A percentile compares a stretch with the other conserved stretches of the same genome.
Evolutionary conservation across 208 protist genomes (phyloP).

Genomic region (Acanthamoeba lenticulata): DNA sequence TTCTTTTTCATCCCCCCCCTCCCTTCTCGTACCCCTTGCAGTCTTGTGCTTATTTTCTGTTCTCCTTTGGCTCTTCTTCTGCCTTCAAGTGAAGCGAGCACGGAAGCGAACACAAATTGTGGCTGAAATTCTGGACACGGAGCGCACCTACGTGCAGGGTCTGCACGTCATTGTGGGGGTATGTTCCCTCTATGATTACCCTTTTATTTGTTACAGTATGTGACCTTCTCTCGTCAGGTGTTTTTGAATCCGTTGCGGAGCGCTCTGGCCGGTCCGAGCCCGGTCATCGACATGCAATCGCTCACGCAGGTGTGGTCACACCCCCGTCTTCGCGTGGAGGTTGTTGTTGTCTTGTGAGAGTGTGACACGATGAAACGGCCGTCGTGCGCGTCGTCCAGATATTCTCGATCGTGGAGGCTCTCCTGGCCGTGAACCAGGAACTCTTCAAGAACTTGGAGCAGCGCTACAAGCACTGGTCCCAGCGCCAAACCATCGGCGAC

Average conservation of each 20-base stretch:
- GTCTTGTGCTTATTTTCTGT: background rate
- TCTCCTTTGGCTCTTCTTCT: background rate
- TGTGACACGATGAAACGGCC: no score
- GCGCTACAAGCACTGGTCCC: background rate
- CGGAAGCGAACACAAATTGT: slow-evolving; percentile 48
- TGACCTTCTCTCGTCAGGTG: background rate
- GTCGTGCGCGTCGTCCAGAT: no score
- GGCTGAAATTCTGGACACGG: slow-evolving; percentile 46
- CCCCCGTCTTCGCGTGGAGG: no score
- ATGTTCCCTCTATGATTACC: background rate
- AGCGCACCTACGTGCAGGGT: slow-evolving; percentile 52
- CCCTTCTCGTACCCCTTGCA: no score
- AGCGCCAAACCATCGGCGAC: slow-evolving; percentile 15
- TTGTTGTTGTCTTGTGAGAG: no score
- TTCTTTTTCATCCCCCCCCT: no score
- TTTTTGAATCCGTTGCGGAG: slow-evolving; percentile 20
- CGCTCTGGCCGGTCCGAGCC: background rate
- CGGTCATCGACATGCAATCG: slow-evolving; percentile 30
- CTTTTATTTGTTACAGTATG: background rate
- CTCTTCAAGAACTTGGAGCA: slow-evolving; percentile 14
- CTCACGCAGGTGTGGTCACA: slow-evolving; percentile 28
- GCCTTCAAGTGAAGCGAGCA: background rate
- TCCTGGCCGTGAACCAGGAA: slow-evolving; percentile 31
- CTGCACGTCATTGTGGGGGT: slow-evolving; percentile 34
- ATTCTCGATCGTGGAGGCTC: slow-evolving; percentile 43